phyloP scores from a whole-genome alignment of 805 yeast genomes.

The Tetrapisispora arboricola region DNA sequence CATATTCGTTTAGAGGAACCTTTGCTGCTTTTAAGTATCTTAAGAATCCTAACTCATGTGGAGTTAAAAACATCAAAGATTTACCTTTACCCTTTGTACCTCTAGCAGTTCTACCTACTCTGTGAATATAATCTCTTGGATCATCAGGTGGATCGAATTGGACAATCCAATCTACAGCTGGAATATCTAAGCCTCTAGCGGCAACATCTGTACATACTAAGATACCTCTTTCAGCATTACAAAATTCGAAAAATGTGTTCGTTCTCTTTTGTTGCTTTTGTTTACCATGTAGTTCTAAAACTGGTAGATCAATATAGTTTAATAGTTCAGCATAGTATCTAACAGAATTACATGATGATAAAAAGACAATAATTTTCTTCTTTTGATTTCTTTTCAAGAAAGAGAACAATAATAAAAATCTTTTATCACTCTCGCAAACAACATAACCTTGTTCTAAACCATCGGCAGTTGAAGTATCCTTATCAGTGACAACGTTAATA shows the following conservation, averaged over 20 bases:
- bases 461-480: conserved; percentile 83
- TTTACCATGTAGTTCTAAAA: conserved; percentile 91
- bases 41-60: conserved; percentile 87
- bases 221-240: conserved; percentile 92
- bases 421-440: conserved; percentile 90
- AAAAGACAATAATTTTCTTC: conserved; percentile 86
- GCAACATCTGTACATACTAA: conserved; percentile 96
- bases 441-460: conserved; percentile 98
- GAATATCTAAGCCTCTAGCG: conserved; percentile 97
- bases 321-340: conserved; percentile 91
- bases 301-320: conserved; percentile 95
- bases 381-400: conserved; percentile 87
- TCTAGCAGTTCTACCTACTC: conserved; percentile 99
- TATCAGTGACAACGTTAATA: conserved; percentile 82
- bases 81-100: conserved; percentile 84
- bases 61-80: conserved; percentile 90
- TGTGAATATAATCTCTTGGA: conserved; percentile 96
- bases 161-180: conserved; percentile 97
- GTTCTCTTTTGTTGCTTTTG: conserved; percentile 98
- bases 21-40: conserved; percentile 93
- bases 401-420: conserved; percentile 82
- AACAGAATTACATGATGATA: conserved; percentile 94
- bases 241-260: conserved; percentile 94
- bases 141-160: conserved; percentile 99
- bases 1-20: conserved; percentile 95